Percentiles rank a stretch among this genome's conserved stretches.
These are phyloP conservation scores for Diplodia sapinea DNA, from an alignment of 2,329 filamentous ascomycete species.

Conservation along the genomic window DNA sequence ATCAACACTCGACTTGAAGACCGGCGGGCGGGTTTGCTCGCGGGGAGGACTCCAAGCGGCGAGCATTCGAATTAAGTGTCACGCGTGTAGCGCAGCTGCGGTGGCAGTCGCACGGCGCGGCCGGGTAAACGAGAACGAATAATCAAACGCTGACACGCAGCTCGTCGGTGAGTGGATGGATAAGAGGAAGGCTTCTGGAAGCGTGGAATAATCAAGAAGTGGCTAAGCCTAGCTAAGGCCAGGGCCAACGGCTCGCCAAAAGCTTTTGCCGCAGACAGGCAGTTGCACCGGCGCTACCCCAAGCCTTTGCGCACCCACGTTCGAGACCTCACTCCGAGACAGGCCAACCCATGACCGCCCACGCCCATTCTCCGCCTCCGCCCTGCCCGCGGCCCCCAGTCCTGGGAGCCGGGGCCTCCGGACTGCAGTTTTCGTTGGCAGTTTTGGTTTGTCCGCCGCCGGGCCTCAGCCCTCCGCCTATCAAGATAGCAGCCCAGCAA, in stretches of 20 bases:
- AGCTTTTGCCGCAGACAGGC: constrained; percentile 14
- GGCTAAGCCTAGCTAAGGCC: constrained; percentile 12
- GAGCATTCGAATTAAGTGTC: not conserved
- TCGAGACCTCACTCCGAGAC: constrained; percentile 19
- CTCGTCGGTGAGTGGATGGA: not conserved
- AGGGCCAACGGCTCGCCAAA: not conserved
- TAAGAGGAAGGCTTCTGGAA: constrained; percentile 12
- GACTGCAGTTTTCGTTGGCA: constrained; percentile 8
- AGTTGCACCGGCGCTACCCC: constrained; percentile 23
- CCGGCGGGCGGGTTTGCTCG: not conserved
- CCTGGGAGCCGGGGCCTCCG: not conserved
- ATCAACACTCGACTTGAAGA: not conserved
- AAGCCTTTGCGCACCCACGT: not conserved
- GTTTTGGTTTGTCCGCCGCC: constrained; percentile 19
- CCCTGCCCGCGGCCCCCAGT: not conserved
- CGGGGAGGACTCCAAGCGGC: not conserved
- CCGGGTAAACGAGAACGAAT: not conserved
- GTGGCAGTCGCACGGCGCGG: not conserved
- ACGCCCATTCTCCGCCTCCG: not conserved
- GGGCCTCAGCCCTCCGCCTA: not conserved
- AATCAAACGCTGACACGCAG: not conserved
- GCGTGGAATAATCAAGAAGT: constrained; percentile 1
- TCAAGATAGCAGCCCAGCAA: constrained; percentile 11
- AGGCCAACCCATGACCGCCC: not conserved
- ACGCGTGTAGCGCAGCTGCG: not conserved